Evolutionary conservation across 2,329 filamentous ascomycete species (phyloP), one percentile per base, ranked within the genome.

Genomic region (Zelopaecilomyces penicillatus): DNA sequence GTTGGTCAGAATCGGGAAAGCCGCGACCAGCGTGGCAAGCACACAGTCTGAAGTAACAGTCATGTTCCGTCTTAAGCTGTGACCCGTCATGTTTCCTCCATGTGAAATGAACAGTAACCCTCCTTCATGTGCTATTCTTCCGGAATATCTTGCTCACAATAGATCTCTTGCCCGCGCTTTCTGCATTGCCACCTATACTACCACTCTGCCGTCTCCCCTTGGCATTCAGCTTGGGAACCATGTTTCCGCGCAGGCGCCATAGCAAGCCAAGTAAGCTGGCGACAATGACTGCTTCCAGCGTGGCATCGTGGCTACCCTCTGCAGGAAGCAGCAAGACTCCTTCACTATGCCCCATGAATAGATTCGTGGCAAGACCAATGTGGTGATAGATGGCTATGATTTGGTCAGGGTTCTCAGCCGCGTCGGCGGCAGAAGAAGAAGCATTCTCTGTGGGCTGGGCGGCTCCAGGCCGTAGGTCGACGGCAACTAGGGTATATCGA

Each of bases 371-470:
- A n/a, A 38, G 33, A 5, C 44, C 44, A 6, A 47, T 9, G n/a
- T 47, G 45, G 19, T 47, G 36, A 40, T 43, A 40, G 32, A 47
- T 39, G 5, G 45, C 27, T 26, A 11, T 42, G 30, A 42, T 36
- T 12, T 30, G 34, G 7, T 5, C 29, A 12, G 9, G 4, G 5
- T 27, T 28, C 32, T 30, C 30, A 5, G 11, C 27, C 11, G 9
- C 38, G 11, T 26, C 9, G 6, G 19, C 19, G 19, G 19, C 19
- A 19, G 19, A 19, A 19, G 19, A 19, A 19, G 19, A 19, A 3
- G 19, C 19, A 19, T 19, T 19, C 19, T 19, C 19, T 19, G 19
- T 19, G 19, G 19, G 19, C 19, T 19, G 19, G 19, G 19, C 19
- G 19, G 19, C 19, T 19, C 19, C 19, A 19, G 19, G 19, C 19